Evolutionary conservation across 768 basidiomycete species (phyloP), one percentile per base, ranked within the genome.

Genomic region (Lentinula aciculospora): DNA sequence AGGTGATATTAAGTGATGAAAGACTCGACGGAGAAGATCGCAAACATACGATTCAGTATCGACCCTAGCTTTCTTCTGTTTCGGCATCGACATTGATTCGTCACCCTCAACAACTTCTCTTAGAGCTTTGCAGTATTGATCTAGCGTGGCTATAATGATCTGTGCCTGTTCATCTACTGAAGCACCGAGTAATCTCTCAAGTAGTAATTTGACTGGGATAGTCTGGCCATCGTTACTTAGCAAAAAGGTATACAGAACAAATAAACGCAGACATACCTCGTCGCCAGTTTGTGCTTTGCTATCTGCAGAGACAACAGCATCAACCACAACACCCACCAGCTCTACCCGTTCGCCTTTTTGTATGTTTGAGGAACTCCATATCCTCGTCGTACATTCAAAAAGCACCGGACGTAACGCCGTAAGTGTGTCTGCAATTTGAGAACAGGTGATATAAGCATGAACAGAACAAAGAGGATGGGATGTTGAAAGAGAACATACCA

Each of bases 41-140:
- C n/a, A 58, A 19, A 31, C 57, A 19, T 42, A 31, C 27, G 15
- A 21, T 19, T 21, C 34, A 5, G 32, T 79, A 31, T 81, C 73
- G 6, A 83, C 67, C 65, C 84, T 90, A 9, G 77, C 74, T 19
- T 89, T 81, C 71, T 94, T 94, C 5, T 91, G 72, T 15, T 92
- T 72, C 27, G 76, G 76, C 12, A 78, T 61, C 8, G 88, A 79
- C 34, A 89, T 67, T 0, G 73, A 60, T 1, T 79, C 74, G n/a
- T 86, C 83, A 1, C 69, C 59, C 2, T 88, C 64, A 12, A 85
- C 62, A 31, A 67, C 71, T 8, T 74, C 71, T 4, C 92, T 72
- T 4, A 86, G 66, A 32, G 71, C 69, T 64, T 83, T 83, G 59
- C 78, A 77, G 42, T 70, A 65, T 39, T 71, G 62, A 65, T 79